Base-by-base conservation (phyloP, 163 green algal genomes). In the Scenedesmus sp. region DNA sequence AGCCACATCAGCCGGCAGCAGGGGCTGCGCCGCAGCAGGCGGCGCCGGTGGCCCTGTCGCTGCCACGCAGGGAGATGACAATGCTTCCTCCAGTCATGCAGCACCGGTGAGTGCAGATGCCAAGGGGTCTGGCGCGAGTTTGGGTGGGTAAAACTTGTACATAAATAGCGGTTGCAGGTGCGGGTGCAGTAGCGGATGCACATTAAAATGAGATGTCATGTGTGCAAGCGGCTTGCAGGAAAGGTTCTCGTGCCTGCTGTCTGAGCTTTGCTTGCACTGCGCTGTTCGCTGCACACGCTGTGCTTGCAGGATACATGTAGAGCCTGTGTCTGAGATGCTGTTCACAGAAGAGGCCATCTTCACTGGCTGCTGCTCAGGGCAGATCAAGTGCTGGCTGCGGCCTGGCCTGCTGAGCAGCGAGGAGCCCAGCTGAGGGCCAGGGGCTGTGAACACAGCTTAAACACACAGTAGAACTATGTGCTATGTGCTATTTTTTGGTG, bases 301-400 rank as follows among this genome's bases (percentile, higher is more conserved):
- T 74, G 8, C 23, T 73, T 81, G 89, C 92, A 95, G 94, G 87
- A 56, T 97, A 59, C 96, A 97, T 87, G 13, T 79, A n/a, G 93
- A 96, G 89, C 96, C 96, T 74, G 89, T 96, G 34, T 95, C 93
- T 9, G 93, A 96, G 52, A 83, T 97, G 34, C 59, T 94, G 66
- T 96, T 97, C 70, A 95, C 92, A 0, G 93, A 96, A 70, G 90
- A 94, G 8, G 87, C 87, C 2, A 92, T 97, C n/a, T 94, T 96
- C 57, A 97, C 95, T 6, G 93, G 91, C 2, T 95, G 95, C 90
- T 92, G 94, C 74, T 84, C 55, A 0, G 95, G 94, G 15, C 90
- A 93, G 4, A 90, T 97, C 54, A 94, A 94, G 55, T 89, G 88
- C 18, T 97, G 96, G 96, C n/a, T 91, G 13, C 88, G 95, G 26